These are phyloP conservation scores for Lachnellula hyalina DNA, from an alignment of 2,329 filamentous ascomycete genomes.

Conservation along the genomic window DNA sequence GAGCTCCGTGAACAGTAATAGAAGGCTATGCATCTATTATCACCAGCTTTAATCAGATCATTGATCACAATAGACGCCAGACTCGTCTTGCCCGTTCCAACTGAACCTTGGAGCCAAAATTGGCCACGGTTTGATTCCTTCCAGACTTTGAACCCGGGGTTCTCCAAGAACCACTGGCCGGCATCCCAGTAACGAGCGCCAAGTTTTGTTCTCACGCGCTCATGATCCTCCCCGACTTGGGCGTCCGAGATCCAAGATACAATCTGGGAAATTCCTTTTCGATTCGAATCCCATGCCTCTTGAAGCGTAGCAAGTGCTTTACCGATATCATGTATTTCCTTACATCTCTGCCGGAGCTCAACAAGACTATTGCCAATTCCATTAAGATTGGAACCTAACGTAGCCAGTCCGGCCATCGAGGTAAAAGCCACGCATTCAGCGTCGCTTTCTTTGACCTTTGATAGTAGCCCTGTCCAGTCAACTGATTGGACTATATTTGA, in stretches of 20 bases:
- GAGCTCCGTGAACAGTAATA: too few species aligned
- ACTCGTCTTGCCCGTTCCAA: too few species aligned
- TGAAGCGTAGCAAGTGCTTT: slow-evolving; percentile 2
- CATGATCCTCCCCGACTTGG: slow-evolving; percentile 7
- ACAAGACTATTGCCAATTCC: not conserved
- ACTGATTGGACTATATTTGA: slow-evolving; percentile 7
- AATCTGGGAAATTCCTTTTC: not conserved
- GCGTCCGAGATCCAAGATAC: slow-evolving; percentile 7
- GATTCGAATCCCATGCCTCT: slow-evolving; percentile 3
- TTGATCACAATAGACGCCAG: too few species aligned
- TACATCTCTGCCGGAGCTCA: slow-evolving; percentile 1
- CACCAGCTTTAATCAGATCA: too few species aligned
- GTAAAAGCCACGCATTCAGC: slow-evolving; percentile 2
- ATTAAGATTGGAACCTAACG: not conserved
- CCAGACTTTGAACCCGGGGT: not conserved
- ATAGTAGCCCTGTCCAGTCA: slow-evolving; percentile 7
- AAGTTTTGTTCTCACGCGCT: slow-evolving; percentile 4
- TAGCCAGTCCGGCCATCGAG: slow-evolving; percentile 2
- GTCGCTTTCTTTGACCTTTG: slow-evolving; percentile 5
- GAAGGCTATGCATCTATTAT: too few species aligned
- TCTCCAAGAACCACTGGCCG: not conserved
- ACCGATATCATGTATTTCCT: slow-evolving; percentile 5
- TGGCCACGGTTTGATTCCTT: too few species aligned
- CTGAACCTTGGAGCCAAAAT: too few species aligned
- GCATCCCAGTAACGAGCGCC: not conserved